These are phyloP conservation scores for Bipolaris gigantea DNA, from an alignment of 2,329 filamentous ascomycete genomes.

Conservation along the genomic window DNA sequence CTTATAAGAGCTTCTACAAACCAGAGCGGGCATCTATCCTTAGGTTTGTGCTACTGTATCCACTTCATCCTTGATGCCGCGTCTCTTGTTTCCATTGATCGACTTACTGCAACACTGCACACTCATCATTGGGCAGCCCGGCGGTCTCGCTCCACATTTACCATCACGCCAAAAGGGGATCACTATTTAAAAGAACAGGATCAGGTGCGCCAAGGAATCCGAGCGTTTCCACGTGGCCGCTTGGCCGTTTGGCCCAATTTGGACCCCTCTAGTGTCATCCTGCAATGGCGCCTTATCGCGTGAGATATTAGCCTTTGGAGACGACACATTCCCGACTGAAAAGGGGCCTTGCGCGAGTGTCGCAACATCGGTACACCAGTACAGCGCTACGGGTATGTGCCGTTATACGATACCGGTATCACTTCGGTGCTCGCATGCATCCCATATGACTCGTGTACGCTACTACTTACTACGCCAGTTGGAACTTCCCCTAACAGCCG, in stretches of 20 bases:
- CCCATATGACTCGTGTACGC: conserved; percentile 2
- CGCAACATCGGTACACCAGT: conserved; percentile 1
- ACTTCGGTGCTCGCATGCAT: conserved; percentile 3
- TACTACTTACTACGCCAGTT: not conserved
- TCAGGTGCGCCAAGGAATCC: not conserved
- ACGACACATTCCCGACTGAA: not conserved
- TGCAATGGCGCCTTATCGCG: not conserved
- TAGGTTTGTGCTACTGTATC: not conserved
- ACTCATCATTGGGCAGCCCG: not conserved
- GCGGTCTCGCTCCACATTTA: not conserved
- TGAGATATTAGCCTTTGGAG: not conserved
- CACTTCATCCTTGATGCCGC: not conserved
- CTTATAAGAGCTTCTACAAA: not conserved
- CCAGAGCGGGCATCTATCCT: not conserved
- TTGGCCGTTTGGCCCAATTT: not conserved
- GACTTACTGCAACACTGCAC: not conserved
- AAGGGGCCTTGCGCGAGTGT: not conserved
- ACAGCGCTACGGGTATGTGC: not conserved
- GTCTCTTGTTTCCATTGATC: not conserved
- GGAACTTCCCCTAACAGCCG: conserved; percentile 4
- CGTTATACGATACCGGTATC: conserved; percentile 4
- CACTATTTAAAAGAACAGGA: not conserved
- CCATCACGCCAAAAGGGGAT: not conserved
- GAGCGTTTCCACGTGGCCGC: not conserved
- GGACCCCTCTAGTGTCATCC: not conserved